phyloP scores from a whole-genome alignment of 2,329 filamentous ascomycete genomes.

The Hymenoscyphus albidus region DNA sequence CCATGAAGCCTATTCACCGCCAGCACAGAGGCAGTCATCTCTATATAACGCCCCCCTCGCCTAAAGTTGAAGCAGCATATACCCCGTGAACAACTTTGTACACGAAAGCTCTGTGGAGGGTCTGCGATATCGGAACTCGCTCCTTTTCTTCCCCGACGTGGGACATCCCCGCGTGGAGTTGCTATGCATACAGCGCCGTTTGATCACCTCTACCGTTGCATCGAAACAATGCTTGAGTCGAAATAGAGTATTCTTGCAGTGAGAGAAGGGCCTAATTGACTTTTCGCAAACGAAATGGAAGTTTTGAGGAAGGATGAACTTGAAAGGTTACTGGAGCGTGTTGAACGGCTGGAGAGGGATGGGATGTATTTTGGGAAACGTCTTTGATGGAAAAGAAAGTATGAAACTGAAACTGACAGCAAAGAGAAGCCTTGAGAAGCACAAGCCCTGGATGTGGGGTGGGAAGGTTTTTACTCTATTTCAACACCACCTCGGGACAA shows the following conservation, averaged over 20 bases:
- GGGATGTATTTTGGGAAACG: neutral
- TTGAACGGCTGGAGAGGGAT: neutral
- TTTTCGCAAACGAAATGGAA: neutral
- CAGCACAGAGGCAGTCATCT: neutral
- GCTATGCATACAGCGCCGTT: neutral
- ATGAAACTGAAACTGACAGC: neutral
- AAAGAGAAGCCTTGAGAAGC: neutral
- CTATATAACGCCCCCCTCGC: neutral
- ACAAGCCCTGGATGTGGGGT: neutral
- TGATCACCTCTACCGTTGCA: slow-evolving; percentile 8
- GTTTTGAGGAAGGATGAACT: neutral
- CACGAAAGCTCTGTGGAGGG: neutral
- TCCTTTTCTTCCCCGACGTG: slow-evolving; percentile 2
- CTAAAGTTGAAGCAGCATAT: neutral
- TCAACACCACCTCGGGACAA: neutral
- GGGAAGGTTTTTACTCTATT: neutral
- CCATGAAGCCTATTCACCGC: neutral
- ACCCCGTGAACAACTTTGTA: neutral
- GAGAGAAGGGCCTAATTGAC: neutral
- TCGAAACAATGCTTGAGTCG: neutral
- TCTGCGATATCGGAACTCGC: neutral
- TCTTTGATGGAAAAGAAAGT: neutral
- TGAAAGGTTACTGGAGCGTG: neutral
- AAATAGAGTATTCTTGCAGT: neutral
- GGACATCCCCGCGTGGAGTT: slow-evolving; percentile 8